Conservation (phyloP, 164 flowering plant genomes). For the Sedum album region DNA sequence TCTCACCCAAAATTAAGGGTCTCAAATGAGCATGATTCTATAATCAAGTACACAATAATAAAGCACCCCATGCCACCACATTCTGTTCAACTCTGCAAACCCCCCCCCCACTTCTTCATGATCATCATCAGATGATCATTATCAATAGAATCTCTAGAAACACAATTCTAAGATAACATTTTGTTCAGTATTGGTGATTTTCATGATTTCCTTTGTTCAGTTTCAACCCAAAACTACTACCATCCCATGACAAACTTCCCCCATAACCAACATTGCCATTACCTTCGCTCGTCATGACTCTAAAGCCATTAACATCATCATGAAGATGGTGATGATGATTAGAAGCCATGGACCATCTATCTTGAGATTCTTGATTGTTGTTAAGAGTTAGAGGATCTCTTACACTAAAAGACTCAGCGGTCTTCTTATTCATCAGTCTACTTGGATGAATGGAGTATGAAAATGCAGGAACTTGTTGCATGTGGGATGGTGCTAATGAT, state of each 20-base stretch:
- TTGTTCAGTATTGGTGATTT: constrained; percentile 3
- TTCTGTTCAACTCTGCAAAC: not conserved
- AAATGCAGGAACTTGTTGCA: not conserved
- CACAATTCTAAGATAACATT: no score
- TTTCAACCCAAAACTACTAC: constrained; percentile 16
- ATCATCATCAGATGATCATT: not conserved
- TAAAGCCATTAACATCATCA: constrained; percentile 13
- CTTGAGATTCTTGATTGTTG: not conserved
- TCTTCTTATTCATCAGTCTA: not conserved
- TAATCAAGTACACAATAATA: not conserved
- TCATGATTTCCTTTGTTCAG: constrained; percentile 3
- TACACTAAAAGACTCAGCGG: not conserved
- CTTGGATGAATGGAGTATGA: not conserved
- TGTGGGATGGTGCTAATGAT: not conserved
- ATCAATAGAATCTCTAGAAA: not conserved
- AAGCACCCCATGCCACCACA: not conserved
- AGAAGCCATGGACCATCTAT: not conserved
- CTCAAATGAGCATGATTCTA: no score
- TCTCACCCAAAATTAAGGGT: no score
- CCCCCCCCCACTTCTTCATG: no score
- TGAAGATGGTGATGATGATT: constrained; percentile 14
- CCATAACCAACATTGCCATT: constrained; percentile 5
- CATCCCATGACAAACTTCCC: constrained; percentile 52
- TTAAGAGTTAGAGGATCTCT: not conserved
- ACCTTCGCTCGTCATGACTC: not conserved